phyloP scores from a whole-genome alignment of 371 early-diverging fungal genomes.

The Mortierella sp. region DNA sequence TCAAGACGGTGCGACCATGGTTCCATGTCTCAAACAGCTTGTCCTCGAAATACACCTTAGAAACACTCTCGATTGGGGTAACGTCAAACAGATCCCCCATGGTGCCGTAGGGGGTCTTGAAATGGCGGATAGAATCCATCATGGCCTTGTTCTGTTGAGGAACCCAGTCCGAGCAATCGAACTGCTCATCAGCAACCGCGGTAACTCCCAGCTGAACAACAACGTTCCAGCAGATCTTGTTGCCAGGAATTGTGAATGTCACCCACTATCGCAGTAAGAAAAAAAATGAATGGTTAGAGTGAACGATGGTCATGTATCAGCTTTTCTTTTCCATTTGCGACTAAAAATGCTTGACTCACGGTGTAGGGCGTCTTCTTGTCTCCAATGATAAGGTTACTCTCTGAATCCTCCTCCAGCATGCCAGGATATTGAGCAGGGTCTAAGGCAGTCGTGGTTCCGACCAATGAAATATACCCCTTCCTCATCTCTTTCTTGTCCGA shows the following conservation, averaged over 20 bases:
- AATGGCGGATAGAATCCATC: conserved; percentile 16
- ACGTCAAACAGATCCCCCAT: conserved; percentile 28
- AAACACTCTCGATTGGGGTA: conserved; percentile 19
- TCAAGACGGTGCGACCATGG: conserved; percentile 24
- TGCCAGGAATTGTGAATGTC: conserved; percentile 14
- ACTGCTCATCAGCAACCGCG: conserved; percentile 4
- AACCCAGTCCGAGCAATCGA: conserved; percentile 23
- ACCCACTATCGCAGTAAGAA: conserved; percentile 4
- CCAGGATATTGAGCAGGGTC: conserved; percentile 25
- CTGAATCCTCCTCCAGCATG: background rate
- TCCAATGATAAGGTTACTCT: conserved; percentile 3
- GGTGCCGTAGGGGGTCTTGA: conserved; percentile 13
- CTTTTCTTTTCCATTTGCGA: background rate
- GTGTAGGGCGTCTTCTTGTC: conserved; percentile 9
- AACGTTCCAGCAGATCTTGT: conserved; percentile 27
- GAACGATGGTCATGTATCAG: too few relatives aligned
- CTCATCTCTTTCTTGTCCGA: conserved; percentile 11
- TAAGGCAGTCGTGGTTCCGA: conserved; percentile 24
- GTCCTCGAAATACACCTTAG: conserved; percentile 36
- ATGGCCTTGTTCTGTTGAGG: conserved; percentile 11
- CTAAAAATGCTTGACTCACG: background rate
- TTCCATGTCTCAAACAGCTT: conserved; percentile 42
- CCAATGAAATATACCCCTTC: conserved; percentile 10
- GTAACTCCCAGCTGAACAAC: conserved; percentile 7
- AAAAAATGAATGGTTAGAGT: too few relatives aligned